These are phyloP conservation scores for Euphrasia confusa DNA, from an alignment of 257 asterid species.

Conservation along the genomic window DNA sequence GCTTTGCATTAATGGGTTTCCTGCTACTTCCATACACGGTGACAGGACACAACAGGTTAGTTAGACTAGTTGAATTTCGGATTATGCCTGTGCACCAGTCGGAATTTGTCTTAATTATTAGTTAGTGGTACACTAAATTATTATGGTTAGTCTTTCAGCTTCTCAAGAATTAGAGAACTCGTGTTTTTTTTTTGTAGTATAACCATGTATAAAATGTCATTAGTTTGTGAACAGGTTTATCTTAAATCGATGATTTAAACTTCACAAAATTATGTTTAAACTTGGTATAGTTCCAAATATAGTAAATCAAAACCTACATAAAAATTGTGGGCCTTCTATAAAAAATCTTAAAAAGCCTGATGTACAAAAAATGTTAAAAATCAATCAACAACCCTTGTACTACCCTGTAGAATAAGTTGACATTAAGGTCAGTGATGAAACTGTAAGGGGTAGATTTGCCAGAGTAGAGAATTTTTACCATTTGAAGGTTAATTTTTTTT, in stretches of 20 bases:
- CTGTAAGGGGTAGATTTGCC: too few species aligned
- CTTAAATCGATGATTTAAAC: not conserved
- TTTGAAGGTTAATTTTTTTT: too few species aligned
- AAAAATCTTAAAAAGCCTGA: not conserved
- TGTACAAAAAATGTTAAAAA: too few species aligned
- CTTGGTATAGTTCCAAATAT: not conserved
- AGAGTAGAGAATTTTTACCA: too few species aligned
- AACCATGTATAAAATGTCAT: not conserved
- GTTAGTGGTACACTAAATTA: not conserved
- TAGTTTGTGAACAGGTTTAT: not conserved
- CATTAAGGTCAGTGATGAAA: too few species aligned
- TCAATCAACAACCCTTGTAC: too few species aligned
- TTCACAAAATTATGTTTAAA: not conserved
- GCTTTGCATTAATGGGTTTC: conserved; percentile 78
- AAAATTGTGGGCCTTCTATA: not conserved
- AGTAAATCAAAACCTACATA: not conserved
- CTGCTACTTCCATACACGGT: conserved; percentile 90
- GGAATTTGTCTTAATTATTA: not conserved
- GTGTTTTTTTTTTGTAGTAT: not conserved
- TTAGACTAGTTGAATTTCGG: conserved; percentile 17
- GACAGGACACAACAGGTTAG: conserved; percentile 92
- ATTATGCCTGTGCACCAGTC: not conserved
- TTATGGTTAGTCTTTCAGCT: not conserved
- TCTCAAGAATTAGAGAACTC: not conserved
- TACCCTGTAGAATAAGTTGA: too few species aligned